phyloP scores from a whole-genome alignment of 495 filamentous ascomycete species.

The Viridothelium virens region DNA sequence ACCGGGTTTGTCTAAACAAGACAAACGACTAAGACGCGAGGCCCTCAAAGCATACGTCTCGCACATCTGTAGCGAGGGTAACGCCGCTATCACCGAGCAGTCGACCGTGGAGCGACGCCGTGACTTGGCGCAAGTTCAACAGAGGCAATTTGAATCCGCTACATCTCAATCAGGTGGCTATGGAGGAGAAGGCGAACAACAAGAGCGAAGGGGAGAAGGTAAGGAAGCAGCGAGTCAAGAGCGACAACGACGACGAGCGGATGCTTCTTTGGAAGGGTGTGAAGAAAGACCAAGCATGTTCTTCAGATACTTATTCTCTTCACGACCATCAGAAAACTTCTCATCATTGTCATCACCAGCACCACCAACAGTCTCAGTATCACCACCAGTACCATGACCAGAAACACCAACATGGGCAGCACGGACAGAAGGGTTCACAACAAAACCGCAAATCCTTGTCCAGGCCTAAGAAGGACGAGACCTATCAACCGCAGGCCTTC shows the following conservation, averaged over 20 bases:
- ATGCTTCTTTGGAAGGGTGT: slow-evolving; percentile 18
- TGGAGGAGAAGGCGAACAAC: slow-evolving; percentile 25
- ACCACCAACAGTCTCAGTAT: slow-evolving; percentile 20
- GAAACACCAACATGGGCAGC: slow-evolving; percentile 24
- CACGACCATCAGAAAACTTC: slow-evolving; percentile 9
- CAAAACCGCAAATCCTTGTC: slow-evolving; percentile 21
- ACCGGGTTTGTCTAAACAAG: slow-evolving; percentile 42
- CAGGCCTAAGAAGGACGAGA: slow-evolving; percentile 15
- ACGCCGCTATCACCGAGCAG: slow-evolving; percentile 22
- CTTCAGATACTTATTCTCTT: slow-evolving; percentile 24
- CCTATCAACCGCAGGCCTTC: slow-evolving; percentile 23
- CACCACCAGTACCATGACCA: slow-evolving; percentile 21
- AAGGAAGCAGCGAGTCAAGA: slow-evolving; percentile 17
- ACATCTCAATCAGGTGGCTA: slow-evolving; percentile 37
- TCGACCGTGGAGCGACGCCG: slow-evolving; percentile 20
- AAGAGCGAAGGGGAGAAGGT: slow-evolving; percentile 27
- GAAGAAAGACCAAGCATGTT: slow-evolving; percentile 34
- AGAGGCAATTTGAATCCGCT: slow-evolving; percentile 43
- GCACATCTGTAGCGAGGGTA: slow-evolving; percentile 34
- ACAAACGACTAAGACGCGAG: slow-evolving; percentile 36
- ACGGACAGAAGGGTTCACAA: slow-evolving; percentile 27
- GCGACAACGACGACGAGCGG: slow-evolving; percentile 24
- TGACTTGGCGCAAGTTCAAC: slow-evolving; percentile 36
- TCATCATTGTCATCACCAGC: slow-evolving; percentile 12
- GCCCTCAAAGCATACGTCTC: slow-evolving; percentile 41